These are phyloP conservation scores for Chaetomium fimeti DNA, from an alignment of 495 filamentous ascomycete species.

Conservation along the genomic window DNA sequence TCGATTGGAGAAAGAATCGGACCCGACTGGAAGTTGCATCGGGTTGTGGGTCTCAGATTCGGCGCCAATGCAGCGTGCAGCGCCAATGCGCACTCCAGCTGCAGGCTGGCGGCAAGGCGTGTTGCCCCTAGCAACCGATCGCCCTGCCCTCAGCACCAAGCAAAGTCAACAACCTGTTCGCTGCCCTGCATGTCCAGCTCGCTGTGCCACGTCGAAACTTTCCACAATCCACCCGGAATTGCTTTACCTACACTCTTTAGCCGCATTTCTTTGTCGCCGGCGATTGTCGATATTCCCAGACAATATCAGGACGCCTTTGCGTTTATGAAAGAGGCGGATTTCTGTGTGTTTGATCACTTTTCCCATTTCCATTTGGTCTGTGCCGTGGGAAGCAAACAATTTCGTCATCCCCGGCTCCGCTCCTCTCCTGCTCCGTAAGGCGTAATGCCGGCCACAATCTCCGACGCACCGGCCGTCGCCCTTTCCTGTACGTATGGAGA, in stretches of 20 bases:
- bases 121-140: conserved; percentile 16
- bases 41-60: not conserved
- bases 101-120: conserved; percentile 10
- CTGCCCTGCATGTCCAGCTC: not conserved
- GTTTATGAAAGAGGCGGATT: not conserved
- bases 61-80: not conserved
- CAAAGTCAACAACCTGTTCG: conserved; percentile 17
- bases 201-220: conserved; percentile 11
- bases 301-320: not conserved
- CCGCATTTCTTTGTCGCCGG: conserved; percentile 16
- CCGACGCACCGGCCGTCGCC: conserved; percentile 46
- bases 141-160: conserved; percentile 11
- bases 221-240: not conserved
- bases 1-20: too few relatives aligned
- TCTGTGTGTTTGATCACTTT: not conserved
- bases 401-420: conserved; percentile 14
- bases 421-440: conserved; percentile 19
- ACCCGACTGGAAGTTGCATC: not conserved
- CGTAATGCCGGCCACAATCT: conserved; percentile 36
- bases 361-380: not conserved
- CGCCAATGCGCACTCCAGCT: conserved; percentile 2
- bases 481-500: conserved; percentile 43
- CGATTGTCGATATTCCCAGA: conserved; percentile 15
- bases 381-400: conserved; percentile 10
- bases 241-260: not conserved